Evolutionary conservation across 1,139 yeast genomes (phyloP).

Genomic region (Yamadazyma diospyri): DNA sequence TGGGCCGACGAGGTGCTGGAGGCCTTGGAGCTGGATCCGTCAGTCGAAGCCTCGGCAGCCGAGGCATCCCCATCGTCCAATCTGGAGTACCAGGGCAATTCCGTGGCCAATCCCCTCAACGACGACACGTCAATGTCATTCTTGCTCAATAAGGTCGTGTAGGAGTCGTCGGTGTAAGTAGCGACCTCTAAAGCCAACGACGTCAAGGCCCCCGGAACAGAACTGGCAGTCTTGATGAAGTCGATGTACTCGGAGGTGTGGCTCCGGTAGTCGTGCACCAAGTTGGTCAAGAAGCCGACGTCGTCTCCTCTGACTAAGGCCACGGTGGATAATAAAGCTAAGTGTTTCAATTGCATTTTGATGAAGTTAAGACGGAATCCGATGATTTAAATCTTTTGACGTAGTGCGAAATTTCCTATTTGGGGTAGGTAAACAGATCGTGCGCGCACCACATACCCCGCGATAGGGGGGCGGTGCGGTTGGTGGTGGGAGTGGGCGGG

Average conservation of each 20-base stretch:
- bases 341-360: slow-evolving; percentile 7
- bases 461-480: not conserved
- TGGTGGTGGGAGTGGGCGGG: not conserved
- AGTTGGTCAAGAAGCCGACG: slow-evolving; percentile 36
- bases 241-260: slow-evolving; percentile 25
- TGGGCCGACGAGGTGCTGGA: slow-evolving; percentile 8
- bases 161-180: slow-evolving; percentile 39
- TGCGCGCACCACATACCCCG: not conserved
- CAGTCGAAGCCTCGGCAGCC: slow-evolving; percentile 12
- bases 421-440: not conserved
- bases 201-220: slow-evolving; percentile 33
- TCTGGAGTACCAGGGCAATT: slow-evolving; percentile 44
- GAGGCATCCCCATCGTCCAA: slow-evolving; percentile 16
- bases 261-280: slow-evolving; percentile 34
- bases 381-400: not conserved
- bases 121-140: slow-evolving; percentile 20
- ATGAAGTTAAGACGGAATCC: not conserved
- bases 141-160: slow-evolving; percentile 38
- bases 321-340: slow-evolving; percentile 7
- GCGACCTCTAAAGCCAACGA: slow-evolving; percentile 34
- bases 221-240: slow-evolving; percentile 31
- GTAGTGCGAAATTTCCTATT: not conserved
- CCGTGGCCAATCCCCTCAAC: slow-evolving; percentile 34
- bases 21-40: slow-evolving; percentile 9
- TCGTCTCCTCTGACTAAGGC: slow-evolving; percentile 27